Evolutionary conservation across 495 filamentous ascomycete species (phyloP).

Genomic region (Trichoderma parareesei): DNA sequence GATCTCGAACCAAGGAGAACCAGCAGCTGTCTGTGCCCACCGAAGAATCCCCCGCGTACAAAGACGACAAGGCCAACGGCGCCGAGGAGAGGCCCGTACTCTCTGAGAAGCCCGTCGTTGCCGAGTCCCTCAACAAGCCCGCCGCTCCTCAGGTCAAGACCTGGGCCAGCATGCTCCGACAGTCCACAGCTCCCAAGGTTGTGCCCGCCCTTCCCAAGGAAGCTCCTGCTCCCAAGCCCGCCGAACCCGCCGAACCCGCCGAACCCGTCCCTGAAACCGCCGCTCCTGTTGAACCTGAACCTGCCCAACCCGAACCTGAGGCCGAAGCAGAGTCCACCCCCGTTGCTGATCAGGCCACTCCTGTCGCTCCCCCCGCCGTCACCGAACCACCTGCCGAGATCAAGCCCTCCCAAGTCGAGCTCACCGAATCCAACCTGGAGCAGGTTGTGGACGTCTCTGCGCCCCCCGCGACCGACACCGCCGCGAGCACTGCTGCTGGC

Average conservation of each 20-base stretch:
- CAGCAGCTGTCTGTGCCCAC: constrained; percentile 42
- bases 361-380: constrained; percentile 22
- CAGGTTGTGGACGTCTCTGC: constrained; percentile 73
- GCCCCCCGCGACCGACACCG: constrained; percentile 68
- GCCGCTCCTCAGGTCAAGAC: constrained; percentile 37
- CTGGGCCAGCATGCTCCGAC: constrained; percentile 51
- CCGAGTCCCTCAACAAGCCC: constrained; percentile 27
- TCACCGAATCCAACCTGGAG: constrained; percentile 88
- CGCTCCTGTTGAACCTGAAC: constrained; percentile 25
- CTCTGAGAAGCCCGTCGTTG: neutral
- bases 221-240: constrained; percentile 27
- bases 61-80: constrained; percentile 7
- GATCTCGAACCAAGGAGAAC: constrained; percentile 37
- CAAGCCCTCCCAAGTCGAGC: constrained; percentile 66
- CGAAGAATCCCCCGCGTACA: constrained; percentile 36
- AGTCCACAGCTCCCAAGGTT: constrained; percentile 34
- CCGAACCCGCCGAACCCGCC: constrained; percentile 33
- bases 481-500: constrained; percentile 84
- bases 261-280: constrained; percentile 27
- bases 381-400: constrained; percentile 46
- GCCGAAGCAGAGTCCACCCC: constrained; percentile 23
- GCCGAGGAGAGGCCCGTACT: neutral
- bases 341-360: constrained; percentile 16
- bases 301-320: constrained; percentile 24
- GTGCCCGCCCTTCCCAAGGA: constrained; percentile 31